Evolutionary conservation across 805 yeast genomes (phyloP).

Genomic region (Starmerella scarabaei): DNA sequence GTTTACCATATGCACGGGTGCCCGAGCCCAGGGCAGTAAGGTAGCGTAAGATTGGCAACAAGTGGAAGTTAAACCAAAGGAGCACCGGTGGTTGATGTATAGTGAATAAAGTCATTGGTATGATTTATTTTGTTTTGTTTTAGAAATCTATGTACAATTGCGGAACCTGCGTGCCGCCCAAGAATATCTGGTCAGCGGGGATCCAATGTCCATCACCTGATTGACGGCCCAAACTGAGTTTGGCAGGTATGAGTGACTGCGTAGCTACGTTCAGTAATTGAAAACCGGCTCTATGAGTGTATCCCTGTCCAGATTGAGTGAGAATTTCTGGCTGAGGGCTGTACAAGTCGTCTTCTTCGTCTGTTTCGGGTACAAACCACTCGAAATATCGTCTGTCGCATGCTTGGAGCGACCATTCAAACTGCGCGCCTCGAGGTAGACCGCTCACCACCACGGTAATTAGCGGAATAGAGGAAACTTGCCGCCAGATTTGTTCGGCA

Average conservation of each 20-base stretch:
- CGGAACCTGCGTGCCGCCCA: constrained; percentile 1
- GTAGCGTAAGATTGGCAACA: too few relatives aligned
- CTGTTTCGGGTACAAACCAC: constrained; percentile 17
- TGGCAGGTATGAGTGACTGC: too few relatives aligned
- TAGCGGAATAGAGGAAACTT: constrained; percentile 12
- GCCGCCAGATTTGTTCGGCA: constrained; percentile 12
- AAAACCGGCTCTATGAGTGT: constrained; percentile 12
- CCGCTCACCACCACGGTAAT: constrained; percentile 18
- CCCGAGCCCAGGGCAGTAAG: too few relatives aligned
- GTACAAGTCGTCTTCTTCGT: constrained; percentile 19
- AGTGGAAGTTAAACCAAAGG: too few relatives aligned
- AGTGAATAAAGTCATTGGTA: too few relatives aligned
- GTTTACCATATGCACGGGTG: too few relatives aligned
- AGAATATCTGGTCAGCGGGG: constrained; percentile 4
- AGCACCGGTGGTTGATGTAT: too few relatives aligned
- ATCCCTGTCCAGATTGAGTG: background rate
- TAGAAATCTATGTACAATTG: constrained; percentile 2
- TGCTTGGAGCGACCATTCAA: constrained; percentile 23
- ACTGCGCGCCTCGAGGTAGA: constrained; percentile 23
- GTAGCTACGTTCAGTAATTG: constrained; percentile 8
- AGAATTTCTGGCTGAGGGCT: constrained; percentile 11
- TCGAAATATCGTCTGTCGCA: constrained; percentile 16
- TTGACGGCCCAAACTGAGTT: too few relatives aligned
- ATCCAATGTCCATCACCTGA: constrained; percentile 3
- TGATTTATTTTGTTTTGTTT: too few relatives aligned